A percentile compares a stretch with the other conserved stretches of the same genome.
phyloP scores from a whole-genome alignment of 257 asterid species.

The Marsdenia floribunda region DNA sequence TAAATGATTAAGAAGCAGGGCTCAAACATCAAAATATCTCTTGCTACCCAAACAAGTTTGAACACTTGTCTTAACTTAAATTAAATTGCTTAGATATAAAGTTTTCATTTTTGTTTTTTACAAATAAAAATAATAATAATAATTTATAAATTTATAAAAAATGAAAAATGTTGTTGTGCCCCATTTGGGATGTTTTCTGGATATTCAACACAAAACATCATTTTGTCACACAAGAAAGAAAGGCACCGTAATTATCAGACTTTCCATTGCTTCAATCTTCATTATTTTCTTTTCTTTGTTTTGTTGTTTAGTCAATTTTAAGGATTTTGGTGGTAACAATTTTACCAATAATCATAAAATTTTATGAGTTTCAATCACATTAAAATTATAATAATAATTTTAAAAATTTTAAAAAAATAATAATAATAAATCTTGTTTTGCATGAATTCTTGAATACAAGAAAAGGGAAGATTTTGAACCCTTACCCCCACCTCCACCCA shows the following conservation, averaged over 20 bases:
- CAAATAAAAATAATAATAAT: no score
- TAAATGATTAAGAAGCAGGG: neutral
- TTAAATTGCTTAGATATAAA: neutral
- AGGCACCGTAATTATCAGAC: neutral
- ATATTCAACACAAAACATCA: neutral
- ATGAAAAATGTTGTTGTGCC: no score
- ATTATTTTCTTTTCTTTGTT: neutral
- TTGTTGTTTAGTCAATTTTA: neutral
- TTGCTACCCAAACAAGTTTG: neutral
- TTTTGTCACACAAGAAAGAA: constrained; percentile 5
- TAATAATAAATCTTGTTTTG: no score
- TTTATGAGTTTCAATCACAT: no score
- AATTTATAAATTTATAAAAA: no score
- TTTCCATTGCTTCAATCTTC: neutral
- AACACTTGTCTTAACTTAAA: neutral
- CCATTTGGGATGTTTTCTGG: constrained; percentile 4
- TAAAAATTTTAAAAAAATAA: no score
- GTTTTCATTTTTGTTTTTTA: neutral
- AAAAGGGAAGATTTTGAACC: no score
- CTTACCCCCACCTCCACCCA: no score
- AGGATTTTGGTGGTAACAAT: no score
- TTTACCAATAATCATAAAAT: no score
- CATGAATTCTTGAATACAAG: neutral
- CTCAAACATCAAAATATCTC: constrained; percentile 5
- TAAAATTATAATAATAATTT: no score